These are phyloP conservation scores for Darksidea phi DNA, from an alignment of 495 filamentous ascomycete species.

Conservation along the genomic window DNA sequence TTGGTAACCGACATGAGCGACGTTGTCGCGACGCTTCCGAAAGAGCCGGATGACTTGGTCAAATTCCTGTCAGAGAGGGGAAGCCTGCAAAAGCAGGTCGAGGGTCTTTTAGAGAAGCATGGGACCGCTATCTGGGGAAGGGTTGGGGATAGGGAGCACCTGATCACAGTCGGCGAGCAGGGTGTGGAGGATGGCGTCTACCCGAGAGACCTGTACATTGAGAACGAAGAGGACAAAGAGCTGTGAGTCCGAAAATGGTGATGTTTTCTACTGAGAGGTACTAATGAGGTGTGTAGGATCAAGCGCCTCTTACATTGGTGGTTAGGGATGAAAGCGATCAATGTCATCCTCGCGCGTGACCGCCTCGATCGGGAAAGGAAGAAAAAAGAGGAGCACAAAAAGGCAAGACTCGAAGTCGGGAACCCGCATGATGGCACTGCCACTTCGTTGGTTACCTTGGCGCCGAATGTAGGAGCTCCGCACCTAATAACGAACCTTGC, in stretches of 20 bases:
- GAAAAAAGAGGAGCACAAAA: slow-evolving; percentile 15
- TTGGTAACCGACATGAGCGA: slow-evolving; percentile 18
- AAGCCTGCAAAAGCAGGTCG: slow-evolving; percentile 19
- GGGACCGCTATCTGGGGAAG: slow-evolving; percentile 25
- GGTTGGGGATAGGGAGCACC: slow-evolving; percentile 8
- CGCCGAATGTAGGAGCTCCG: background rate
- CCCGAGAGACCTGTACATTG: slow-evolving; percentile 26
- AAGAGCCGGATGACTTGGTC: slow-evolving; percentile 17
- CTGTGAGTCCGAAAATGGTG: slow-evolving; percentile 4
- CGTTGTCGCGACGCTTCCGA: slow-evolving; percentile 13
- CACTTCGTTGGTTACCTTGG: background rate
- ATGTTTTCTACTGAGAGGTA: background rate
- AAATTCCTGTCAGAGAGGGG: background rate
- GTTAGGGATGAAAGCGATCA: slow-evolving; percentile 24
- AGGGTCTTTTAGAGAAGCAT: slow-evolving; percentile 15
- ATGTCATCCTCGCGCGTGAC: slow-evolving; percentile 26
- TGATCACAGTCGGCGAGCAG: slow-evolving; percentile 6
- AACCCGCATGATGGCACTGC: background rate
- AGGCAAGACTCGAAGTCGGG: background rate
- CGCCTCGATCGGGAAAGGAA: slow-evolving; percentile 18
- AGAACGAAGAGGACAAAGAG: slow-evolving; percentile 22
- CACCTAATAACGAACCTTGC: too few relatives aligned
- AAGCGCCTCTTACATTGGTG: slow-evolving; percentile 26
- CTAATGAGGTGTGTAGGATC: slow-evolving; percentile 4
- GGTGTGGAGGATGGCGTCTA: slow-evolving; percentile 9